These are phyloP conservation scores for Thielaviopsis euricoi DNA, from an alignment of 2,329 filamentous ascomycete species.

Conservation along the genomic window DNA sequence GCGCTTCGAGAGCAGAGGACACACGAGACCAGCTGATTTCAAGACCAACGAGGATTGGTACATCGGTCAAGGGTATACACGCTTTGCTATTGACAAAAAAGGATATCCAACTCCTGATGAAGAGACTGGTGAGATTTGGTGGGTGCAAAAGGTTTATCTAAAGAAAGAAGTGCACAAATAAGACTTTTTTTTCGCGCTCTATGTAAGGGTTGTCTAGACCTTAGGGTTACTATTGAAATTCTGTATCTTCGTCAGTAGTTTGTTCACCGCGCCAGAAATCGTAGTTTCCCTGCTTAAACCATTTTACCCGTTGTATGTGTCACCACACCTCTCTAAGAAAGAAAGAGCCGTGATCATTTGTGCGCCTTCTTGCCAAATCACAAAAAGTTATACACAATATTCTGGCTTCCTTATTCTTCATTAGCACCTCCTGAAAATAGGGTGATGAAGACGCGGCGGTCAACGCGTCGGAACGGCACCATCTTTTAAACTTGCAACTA, in stretches of 20 bases:
- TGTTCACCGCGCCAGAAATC: background rate
- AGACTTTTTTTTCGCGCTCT: no score
- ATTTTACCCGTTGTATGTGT: background rate
- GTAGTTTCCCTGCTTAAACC: background rate
- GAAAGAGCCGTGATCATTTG: background rate
- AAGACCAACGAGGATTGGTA: slow-evolving; percentile 20
- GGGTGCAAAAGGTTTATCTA: slow-evolving; percentile 15
- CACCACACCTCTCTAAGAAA: background rate
- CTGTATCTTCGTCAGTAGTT: background rate
- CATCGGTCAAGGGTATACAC: slow-evolving; percentile 16
- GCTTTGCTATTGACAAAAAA: slow-evolving; percentile 11
- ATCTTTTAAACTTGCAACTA: background rate
- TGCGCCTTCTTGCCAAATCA: background rate
- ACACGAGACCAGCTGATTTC: slow-evolving; percentile 15
- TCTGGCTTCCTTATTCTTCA: background rate
- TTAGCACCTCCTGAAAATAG: background rate
- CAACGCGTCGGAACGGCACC: background rate
- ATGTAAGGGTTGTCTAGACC: no score
- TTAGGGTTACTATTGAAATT: background rate
- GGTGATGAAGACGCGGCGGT: background rate
- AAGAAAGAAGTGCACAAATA: slow-evolving; percentile 14
- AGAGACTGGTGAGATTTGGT: slow-evolving; percentile 7
- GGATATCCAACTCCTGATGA: slow-evolving; percentile 14
- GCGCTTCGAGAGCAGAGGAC: slow-evolving; percentile 17
- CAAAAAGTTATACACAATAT: background rate